phyloP scores from a whole-genome alignment of 73 alveolate species.

The Paramecium sonneborni region DNA sequence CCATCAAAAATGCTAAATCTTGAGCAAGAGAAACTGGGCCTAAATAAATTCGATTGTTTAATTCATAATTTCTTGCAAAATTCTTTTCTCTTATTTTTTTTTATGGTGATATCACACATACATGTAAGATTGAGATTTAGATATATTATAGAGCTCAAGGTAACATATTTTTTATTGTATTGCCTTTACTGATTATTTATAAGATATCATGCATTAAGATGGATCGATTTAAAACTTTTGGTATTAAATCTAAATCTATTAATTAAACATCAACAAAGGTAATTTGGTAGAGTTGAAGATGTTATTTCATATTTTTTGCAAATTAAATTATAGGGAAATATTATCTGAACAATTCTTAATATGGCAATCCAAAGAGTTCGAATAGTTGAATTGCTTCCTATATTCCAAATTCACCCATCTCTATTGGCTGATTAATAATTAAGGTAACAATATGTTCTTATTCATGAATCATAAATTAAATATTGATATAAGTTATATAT shows the following conservation, averaged over 20 bases:
- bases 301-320: background rate
- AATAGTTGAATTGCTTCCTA: background rate
- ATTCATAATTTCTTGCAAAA: conserved; percentile 81
- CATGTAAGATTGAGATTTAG: conserved; percentile 54
- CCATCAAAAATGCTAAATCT: conserved; percentile 93
- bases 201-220: conserved; percentile 66
- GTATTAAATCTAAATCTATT: conserved; percentile 56
- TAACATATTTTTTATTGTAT: background rate
- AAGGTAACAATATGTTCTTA: background rate
- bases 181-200: background rate
- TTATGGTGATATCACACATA: conserved; percentile 75
- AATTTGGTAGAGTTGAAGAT: background rate
- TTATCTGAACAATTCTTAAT: background rate
- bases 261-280: conserved; percentile 71
- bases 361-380: background rate
- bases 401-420: conserved; percentile 6
- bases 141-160: background rate
- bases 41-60: conserved; percentile 87
- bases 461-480: background rate
- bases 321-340: background rate
- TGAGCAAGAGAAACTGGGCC: conserved; percentile 98
- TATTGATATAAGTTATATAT: too few species aligned
- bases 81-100: conserved; percentile 74
- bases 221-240: conserved; percentile 63
- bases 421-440: background rate